Base-by-base conservation (phyloP, 176 grass and related monocot species). In the Cenchrus americanus region DNA sequence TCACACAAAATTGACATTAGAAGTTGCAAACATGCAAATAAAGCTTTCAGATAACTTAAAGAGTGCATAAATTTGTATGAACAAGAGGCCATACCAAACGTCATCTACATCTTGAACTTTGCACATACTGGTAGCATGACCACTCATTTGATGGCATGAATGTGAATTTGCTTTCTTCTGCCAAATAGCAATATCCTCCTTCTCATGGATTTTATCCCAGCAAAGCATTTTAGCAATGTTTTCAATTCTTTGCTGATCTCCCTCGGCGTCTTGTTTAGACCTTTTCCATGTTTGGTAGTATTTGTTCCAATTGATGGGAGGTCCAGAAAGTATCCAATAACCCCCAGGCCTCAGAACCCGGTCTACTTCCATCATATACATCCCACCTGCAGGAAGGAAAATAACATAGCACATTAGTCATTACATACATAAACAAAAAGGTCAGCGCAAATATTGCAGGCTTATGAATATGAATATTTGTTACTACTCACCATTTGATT, bases 311-410 rank as follows among this genome's bases (percentile, higher is more conserved):
- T 92, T 92, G 46, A 92, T 89, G 55, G 90, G 90, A 88, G 90
- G 90, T 19, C 93, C 88, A 78, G 94, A 96, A 66, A 96, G 83
- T 83, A 96, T 89, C 91, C 91, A 96, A 87, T 93, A 96, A 53
- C 94, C 94, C 17, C 94, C 91, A 87, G 91, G 91, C 61, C 88
- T 96, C 61, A 96, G 80, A 79, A 96, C 83, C 37, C 94, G 55
- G 84, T 96, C 94, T 62, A 93, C 86, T 87, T 96, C 94, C 88
- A 96, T 93, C 91, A 96, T 93, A 83, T 96, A 93, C 76, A 91
- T 93, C 73, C 91, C 94, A 21, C 88, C 94, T 96, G 77, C 69
- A 85, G 37, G 79, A 87, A 92, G 63, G 50, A 76, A 73, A 69
- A 49, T 42, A 60, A 10, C 80, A 83, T 66, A 51, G 61, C 32